Evolutionary conservation across 2,329 filamentous ascomycete genomes (phyloP), one percentile per base, ranked within the genome.

Genomic region (Akanthomyces lecanii): DNA sequence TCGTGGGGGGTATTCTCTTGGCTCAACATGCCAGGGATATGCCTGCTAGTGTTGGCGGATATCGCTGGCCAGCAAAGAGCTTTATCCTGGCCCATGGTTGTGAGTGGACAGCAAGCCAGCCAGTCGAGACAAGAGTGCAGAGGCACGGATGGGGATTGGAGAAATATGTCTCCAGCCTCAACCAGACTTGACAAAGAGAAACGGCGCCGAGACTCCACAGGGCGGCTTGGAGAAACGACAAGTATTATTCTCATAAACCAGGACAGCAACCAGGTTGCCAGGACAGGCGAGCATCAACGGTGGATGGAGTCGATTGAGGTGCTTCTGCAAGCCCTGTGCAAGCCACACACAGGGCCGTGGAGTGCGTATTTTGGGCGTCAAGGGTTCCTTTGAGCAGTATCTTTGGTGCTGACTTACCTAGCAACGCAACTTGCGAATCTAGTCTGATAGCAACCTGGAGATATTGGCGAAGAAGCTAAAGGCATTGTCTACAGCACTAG

Each of bases 111-210:
- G 18, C 14, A 51, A 42, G 33, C 8, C 14, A 21, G 56, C 21
- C 25, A 44, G 56, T 42, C 47, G 12, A 45, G 36, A 21, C 45
- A 42, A 33, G 45, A 45, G n/a, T 33, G 25, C 38, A 33, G 30
- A 28, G 25, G 21, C 16, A 40, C 44, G 11, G 44, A 50, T 40
- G 18, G 23, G 10, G 47, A 42, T 40, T 40, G 11, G 23, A 10
- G 47, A 30, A 36, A 44, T 36, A 23, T 36, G 25, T 60, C 36
- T 52, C n/a, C 48, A 33, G 47, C n/a, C 57, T 30, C 11, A 38
- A 21, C 57, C 16, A 51, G 36, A 28, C 33, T 61, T 61, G 40
- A 61, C 58, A 61, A 61, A 61, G 48, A 61, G 48, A 61, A 59
- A 53, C 50, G 50, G 40, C 38, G 28, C n/a, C 3, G 21, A 18